These are phyloP conservation scores for Dictyostelium purpureum DNA, from an alignment of 78 protist genomes.

Conservation along the genomic window DNA sequence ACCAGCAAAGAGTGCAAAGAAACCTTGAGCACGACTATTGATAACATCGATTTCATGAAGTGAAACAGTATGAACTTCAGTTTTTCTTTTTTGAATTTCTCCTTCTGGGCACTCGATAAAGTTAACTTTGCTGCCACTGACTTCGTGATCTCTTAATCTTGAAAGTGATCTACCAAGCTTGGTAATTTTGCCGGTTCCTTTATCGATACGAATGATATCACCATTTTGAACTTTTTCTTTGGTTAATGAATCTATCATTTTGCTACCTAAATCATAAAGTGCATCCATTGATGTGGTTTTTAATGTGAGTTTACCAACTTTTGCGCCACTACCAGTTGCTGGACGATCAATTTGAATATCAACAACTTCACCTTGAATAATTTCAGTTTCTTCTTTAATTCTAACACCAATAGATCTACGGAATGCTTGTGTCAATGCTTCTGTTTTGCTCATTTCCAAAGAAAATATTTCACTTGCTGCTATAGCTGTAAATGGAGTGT, in stretches of 20 bases:
- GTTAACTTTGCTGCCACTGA: constrained; percentile 91
- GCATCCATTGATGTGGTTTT: constrained; percentile 99
- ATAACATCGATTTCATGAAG: constrained; percentile 99
- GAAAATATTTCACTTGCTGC: constrained; percentile 98
- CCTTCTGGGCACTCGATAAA: constrained; percentile 97
- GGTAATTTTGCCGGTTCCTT: constrained; percentile 97
- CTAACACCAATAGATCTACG: constrained; percentile 97
- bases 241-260: constrained; percentile 98
- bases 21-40: constrained; percentile 97
- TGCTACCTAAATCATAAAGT: constrained; percentile 97
- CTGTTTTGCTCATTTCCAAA: constrained; percentile 98
- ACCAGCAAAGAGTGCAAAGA: constrained; percentile 98
- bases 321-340: constrained; percentile 81
- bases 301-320: constrained; percentile 97
- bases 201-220: constrained; percentile 98
- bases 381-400: constrained; percentile 99
- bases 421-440: constrained; percentile 98
- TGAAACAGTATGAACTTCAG: constrained; percentile 96
- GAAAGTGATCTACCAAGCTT: constrained; percentile 97
- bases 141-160: constrained; percentile 96
- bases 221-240: constrained; percentile 97
- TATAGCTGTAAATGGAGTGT: constrained; percentile 96
- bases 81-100: constrained; percentile 96
- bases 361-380: constrained; percentile 99
- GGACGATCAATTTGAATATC: constrained; percentile 93